Evolutionary conservation across 2,329 filamentous ascomycete species (phyloP), one percentile per base, ranked within the genome.

Genomic region (Sporothrix inflata): DNA sequence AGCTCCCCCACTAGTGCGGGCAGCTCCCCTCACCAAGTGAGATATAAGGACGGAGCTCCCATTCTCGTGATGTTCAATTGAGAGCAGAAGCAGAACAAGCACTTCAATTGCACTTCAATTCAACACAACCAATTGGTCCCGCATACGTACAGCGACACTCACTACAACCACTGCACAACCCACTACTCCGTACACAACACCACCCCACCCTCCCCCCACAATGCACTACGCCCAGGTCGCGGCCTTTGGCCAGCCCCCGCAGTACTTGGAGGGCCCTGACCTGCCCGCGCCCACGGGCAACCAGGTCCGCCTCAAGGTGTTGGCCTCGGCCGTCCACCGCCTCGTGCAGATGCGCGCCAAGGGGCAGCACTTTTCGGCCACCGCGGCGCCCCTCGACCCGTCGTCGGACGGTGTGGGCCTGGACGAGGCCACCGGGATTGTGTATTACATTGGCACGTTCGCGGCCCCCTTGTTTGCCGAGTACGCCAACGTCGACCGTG

Each of bases 371-470:
- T 89, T 88, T 80, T 83, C 83, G 24, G 81, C 84, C 2, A 80
- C 80, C 6, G 76, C 77, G 0, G 83, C 87, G 0, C 88, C 87
- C 0, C 85, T 88, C 76, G 79, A 82, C 1, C 84, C 85, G 0
- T 87, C 87, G 12, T 79, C 84, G 14, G 87, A 89, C 75, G 87
- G 86, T 72, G 84, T 87, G 0, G 87, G 85, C 55, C 76, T 78
- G 8, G 79, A 84, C 69, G 80, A 82, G 7, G 76, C 81, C 1
- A 84, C 84, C 0, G 84, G 85, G 51, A 77, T 83, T 75, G 77
- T 81, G 0, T 85, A 88, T 74, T 89, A 88, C 79, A 86, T 87
- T 76, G 76, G 79, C 70, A 80, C 81, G 4, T 79, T 84, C 40
- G 74, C 77, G 3, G 78, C 80, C 0, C 79, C 76, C 12, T 74